Evolutionary conservation across 1,284 basidiomycete species (phyloP), one percentile per base, ranked within the genome.

Genomic region (Ustilago curta): DNA sequence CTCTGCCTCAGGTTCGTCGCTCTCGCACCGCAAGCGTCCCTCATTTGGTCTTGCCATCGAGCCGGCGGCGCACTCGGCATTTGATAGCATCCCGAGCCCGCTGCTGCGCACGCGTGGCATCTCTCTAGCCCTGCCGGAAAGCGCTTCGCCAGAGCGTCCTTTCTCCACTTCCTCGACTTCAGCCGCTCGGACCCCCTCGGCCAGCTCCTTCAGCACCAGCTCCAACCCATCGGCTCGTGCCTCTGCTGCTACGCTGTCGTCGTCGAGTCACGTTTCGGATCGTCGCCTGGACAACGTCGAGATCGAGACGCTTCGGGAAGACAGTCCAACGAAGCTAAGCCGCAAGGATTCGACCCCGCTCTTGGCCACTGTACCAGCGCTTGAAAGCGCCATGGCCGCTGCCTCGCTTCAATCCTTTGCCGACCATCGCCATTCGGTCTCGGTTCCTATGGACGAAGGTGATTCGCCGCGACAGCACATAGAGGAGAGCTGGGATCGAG

Each of bases 71-170:
- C 67, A 70, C n/a, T 70, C 67, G 5, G 72, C 72, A 4, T 75
- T 75, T 25, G 67, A 75, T 37, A 63, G 72, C 63, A 75, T 75
- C 49, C 72, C 72, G 14, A 75, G 72, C 44, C 72, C 72, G 44
- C 51, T 67, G 6, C 43, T 75, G 18, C 59, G 63, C 42, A 60
- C 66, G 9, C 57, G 63, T n/a, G 54, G 57, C 47, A 45, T 35
- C 43, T 74, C 71, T 3, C 45, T 60, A 6, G 68, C 58, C 19
- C 51, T 58, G 8, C 49, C 55, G 2, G 58, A 65, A 44, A 35
- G 52, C 19, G 51, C 51, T 8, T 21, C 37, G 4, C 44, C 51
- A 7, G 23, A 40, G 35, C 56, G 61, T 8, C 67, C 67, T 16
- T 59, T 59, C 40, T 70, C 67, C 2, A 50, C 37, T 23, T 70